Conservation (phyloP, 2,329 filamentous ascomycete genomes). For the Capronia epimyces region DNA sequence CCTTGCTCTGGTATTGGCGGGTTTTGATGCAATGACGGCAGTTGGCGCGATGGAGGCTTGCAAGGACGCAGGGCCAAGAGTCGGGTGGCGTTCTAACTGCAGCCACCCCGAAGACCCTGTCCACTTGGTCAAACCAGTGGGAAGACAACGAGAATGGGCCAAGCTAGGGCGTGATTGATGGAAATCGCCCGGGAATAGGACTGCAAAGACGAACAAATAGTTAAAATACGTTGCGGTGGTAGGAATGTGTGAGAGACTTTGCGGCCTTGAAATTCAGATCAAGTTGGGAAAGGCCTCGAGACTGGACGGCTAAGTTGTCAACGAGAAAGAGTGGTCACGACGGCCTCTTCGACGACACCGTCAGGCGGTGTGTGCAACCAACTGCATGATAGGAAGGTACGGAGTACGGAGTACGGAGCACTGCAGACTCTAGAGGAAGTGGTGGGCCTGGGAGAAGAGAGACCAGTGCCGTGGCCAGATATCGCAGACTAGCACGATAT, state of each 20-base stretch:
- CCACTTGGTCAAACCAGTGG: not conserved
- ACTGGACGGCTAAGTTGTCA: too few species aligned
- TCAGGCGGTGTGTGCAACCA: not conserved
- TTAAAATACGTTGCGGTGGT: too few species aligned
- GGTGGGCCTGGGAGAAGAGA: not conserved
- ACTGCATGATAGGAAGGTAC: not conserved
- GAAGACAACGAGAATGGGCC: not conserved
- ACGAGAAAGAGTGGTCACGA: too few species aligned
- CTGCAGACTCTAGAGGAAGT: not conserved
- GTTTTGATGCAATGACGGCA: constrained; percentile 1
- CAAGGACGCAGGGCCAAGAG: constrained; percentile 1
- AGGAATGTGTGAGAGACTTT: too few species aligned
- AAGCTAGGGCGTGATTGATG: constrained; percentile 13
- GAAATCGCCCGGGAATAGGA: constrained; percentile 4
- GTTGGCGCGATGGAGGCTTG: not conserved
- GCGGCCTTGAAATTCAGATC: not conserved
- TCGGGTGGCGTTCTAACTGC: constrained; percentile 14
- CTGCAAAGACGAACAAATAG: not conserved
- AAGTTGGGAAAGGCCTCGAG: too few species aligned
- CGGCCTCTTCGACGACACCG: too few species aligned
- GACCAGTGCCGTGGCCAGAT: too few species aligned
- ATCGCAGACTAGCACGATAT: too few species aligned
- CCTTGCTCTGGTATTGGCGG: not conserved
- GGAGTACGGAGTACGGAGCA: not conserved
- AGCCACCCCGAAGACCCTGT: constrained; percentile 14